These are phyloP conservation scores for Pythium plurisporium DNA, from an alignment of 352 stramenopile genomes.

Conservation along the genomic window DNA sequence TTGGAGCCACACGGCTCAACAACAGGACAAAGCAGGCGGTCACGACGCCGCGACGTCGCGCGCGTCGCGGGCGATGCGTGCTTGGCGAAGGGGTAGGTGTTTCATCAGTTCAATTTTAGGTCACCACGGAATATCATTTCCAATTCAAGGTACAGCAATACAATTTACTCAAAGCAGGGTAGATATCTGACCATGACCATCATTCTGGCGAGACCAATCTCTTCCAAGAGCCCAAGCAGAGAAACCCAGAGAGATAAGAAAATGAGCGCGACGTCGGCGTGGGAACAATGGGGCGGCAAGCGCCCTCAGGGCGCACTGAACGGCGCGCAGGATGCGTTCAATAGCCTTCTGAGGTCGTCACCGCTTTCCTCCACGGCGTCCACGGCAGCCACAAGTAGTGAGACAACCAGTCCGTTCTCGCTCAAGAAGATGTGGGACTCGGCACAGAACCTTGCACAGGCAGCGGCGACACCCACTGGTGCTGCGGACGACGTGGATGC, in stretches of 20 bases:
- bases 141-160: background rate
- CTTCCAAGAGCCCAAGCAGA: background rate
- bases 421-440: slow-evolving; percentile 65
- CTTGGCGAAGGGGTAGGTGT: slow-evolving; percentile 2
- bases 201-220: background rate
- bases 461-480: background rate
- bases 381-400: slow-evolving; percentile 27
- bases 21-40: background rate
- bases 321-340: slow-evolving; percentile 43
- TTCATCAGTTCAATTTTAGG: slow-evolving; percentile 2
- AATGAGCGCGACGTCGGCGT: slow-evolving; percentile 27
- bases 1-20: background rate
- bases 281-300: slow-evolving; percentile 74
- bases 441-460: slow-evolving; percentile 48
- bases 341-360: slow-evolving; percentile 42
- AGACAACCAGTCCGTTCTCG: slow-evolving; percentile 26
- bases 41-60: background rate
- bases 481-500: slow-evolving; percentile 27
- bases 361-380: slow-evolving; percentile 42
- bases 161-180: background rate
- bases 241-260: background rate
- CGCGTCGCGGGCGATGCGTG: background rate
- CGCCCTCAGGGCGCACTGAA: slow-evolving; percentile 33
- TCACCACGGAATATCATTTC: background rate
- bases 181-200: slow-evolving; percentile 6